Evolutionary conservation across 257 asterid species (phyloP).

Genomic region (Cruciata laevipes): DNA sequence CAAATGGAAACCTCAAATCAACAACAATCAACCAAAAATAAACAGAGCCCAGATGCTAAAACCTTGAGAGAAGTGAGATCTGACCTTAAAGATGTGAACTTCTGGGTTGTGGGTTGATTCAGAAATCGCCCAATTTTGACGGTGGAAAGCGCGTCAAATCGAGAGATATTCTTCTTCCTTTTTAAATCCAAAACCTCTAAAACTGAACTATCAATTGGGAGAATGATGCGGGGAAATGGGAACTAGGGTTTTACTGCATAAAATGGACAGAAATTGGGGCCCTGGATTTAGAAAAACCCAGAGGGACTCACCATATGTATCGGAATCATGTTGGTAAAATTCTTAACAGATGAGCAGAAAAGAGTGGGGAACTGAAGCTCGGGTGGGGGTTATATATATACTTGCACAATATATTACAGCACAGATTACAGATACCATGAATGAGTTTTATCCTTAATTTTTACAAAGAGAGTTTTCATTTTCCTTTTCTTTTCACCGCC

Average conservation of each 20-base stretch:
- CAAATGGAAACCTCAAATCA: constrained; percentile 2
- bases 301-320: not conserved
- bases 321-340: not conserved
- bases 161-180: not conserved
- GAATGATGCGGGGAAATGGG: not conserved
- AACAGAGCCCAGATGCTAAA: constrained; percentile 3
- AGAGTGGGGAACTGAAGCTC: not conserved
- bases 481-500: too few species aligned
- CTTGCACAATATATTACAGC: too few species aligned
- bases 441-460: not conserved
- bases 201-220: not conserved
- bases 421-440: not conserved
- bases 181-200: not conserved
- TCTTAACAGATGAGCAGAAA: not conserved
- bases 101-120: constrained; percentile 14
- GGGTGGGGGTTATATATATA: not conserved
- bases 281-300: not conserved
- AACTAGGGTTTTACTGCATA: not conserved
- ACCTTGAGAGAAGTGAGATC: constrained; percentile 14
- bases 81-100: constrained; percentile 23
- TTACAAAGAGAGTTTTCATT: too few species aligned
- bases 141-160: not conserved
- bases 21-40: not conserved
- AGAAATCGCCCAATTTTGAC: constrained; percentile 8
- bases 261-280: not conserved